Evolutionary conservation across 345 rosid genomes (phyloP).

Genomic region (Nephelium lappaceum): DNA sequence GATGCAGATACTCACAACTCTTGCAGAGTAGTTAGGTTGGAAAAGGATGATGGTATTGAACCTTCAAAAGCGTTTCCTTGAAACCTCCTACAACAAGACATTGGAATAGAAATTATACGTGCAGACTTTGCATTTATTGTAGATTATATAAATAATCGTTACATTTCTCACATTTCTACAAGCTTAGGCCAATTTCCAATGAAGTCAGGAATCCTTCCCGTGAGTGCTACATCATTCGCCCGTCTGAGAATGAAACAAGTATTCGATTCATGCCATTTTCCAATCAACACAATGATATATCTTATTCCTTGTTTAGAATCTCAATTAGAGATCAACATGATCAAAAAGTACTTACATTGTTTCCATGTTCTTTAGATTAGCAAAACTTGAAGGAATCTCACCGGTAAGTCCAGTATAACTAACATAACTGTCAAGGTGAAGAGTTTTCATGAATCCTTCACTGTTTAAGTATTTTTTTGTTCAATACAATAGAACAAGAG

Average conservation of each 20-base stretch:
- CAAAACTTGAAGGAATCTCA: constrained; percentile 17
- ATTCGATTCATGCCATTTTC: neutral
- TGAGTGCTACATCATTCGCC: constrained; percentile 40
- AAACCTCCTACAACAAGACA: constrained; percentile 54
- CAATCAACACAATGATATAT: too few species aligned
- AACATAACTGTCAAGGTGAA: constrained; percentile 8
- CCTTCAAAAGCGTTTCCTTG: constrained; percentile 69
- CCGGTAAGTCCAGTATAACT: neutral
- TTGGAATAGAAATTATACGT: constrained; percentile 1
- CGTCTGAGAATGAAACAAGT: constrained; percentile 38
- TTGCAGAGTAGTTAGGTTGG: constrained; percentile 48
- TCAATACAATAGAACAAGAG: neutral
- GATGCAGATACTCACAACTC: constrained; percentile 50
- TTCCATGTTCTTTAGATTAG: constrained; percentile 6
- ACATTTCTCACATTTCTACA: constrained; percentile 39
- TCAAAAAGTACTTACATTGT: neutral
- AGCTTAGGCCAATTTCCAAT: constrained; percentile 69
- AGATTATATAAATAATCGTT: too few species aligned
- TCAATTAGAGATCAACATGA: too few species aligned
- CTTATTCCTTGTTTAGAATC: too few species aligned
- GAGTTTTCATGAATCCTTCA: neutral
- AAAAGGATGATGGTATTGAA: constrained; percentile 63
- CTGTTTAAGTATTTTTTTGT: neutral
- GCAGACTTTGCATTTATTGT: too few species aligned
- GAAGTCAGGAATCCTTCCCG: constrained; percentile 70